phyloP scores from a whole-genome alignment of 208 protist genomes.

The Phytomonas francai region DNA sequence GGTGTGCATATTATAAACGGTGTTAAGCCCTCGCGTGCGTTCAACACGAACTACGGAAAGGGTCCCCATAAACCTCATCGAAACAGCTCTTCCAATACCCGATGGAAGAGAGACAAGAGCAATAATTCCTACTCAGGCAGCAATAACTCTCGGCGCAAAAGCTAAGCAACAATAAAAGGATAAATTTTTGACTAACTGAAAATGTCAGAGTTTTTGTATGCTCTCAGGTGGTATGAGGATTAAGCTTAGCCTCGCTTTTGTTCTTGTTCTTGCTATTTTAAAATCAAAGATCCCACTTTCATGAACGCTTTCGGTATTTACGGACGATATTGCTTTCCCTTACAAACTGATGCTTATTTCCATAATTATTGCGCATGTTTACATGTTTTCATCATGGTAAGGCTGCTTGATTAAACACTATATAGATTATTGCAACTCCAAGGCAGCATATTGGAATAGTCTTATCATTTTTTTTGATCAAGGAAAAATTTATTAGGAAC shows the following conservation, averaged over 20 bases:
- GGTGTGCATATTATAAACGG: constrained; percentile 59
- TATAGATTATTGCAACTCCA: not conserved
- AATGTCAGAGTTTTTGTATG: not conserved
- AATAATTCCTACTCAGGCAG: constrained; percentile 8
- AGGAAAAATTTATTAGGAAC: not conserved
- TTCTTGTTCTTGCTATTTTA: not conserved
- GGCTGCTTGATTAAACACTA: not conserved
- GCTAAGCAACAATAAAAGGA: not conserved
- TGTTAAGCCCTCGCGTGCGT: constrained; percentile 15
- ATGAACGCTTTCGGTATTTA: not conserved
- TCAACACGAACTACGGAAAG: not conserved
- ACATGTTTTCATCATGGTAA: not conserved
- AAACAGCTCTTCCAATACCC: not conserved
- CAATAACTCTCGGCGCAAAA: constrained; percentile 8
- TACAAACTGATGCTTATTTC: not conserved
- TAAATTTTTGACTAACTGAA: not conserved
- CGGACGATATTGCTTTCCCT: not conserved
- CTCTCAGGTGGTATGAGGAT: not conserved
- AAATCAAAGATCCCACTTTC: not conserved
- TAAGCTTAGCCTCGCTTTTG: not conserved
- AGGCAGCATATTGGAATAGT: not conserved
- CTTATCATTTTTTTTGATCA: not conserved
- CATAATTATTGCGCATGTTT: not conserved
- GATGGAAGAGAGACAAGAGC: constrained; percentile 15
- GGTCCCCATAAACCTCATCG: not conserved